Percentiles rank a stretch among this genome's conserved stretches.
These are phyloP conservation scores for Henckelia pumila DNA, from an alignment of 257 asterid genomes.

Conservation along the genomic window DNA sequence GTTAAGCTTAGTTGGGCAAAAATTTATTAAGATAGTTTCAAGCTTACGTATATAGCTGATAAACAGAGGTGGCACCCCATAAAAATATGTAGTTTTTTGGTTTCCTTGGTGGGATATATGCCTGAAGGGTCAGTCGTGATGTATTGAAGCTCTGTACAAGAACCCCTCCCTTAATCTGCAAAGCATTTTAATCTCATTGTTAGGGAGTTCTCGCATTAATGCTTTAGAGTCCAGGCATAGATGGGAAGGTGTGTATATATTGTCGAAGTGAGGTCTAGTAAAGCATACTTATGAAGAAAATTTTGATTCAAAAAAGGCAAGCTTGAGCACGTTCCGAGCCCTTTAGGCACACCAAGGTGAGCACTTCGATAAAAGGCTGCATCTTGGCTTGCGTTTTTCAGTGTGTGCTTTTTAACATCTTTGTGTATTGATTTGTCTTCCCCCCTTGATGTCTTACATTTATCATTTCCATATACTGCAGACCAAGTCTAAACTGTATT, in stretches of 20 bases:
- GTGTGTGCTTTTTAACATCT: not conserved
- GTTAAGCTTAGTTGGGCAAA: not conserved
- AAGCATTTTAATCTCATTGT: conserved; percentile 1
- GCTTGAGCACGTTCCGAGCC: not conserved
- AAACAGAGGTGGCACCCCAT: not conserved
- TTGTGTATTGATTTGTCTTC: conserved; percentile 12
- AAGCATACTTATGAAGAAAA: not conserved
- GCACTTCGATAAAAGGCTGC: not conserved
- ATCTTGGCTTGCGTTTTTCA: not conserved
- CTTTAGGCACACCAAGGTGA: not conserved
- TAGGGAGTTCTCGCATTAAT: not conserved
- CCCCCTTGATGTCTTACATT: conserved; percentile 26
- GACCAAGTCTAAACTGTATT: conserved; percentile 83
- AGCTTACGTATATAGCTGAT: not conserved
- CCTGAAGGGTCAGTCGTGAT: not conserved
- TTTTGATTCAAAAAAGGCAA: no score
- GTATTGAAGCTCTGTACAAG: conserved; percentile 11
- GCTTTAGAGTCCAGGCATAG: not conserved
- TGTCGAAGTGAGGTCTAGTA: not conserved
- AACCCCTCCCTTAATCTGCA: not conserved
- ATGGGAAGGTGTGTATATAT: no score
- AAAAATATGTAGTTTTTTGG: not conserved
- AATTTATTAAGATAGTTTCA: not conserved
- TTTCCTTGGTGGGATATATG: not conserved
- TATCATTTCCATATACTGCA: conserved; percentile 32